These are phyloP conservation scores for Leccinum pellstonianum DNA, from an alignment of 768 basidiomycete species.

Conservation along the genomic window DNA sequence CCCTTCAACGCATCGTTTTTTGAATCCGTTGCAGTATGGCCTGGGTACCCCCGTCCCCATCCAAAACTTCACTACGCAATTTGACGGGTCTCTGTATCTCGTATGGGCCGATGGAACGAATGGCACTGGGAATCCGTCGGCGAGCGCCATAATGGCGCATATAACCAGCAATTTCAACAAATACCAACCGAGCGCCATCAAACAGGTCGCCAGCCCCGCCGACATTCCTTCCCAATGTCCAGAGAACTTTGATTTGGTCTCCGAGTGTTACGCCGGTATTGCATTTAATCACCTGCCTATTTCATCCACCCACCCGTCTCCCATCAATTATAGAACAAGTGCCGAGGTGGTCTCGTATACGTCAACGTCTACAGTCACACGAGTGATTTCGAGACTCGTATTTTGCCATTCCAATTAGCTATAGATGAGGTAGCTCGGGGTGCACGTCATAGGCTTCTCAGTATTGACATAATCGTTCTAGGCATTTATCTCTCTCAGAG, in stretches of 20 bases:
- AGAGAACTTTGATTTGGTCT: conserved; percentile 70
- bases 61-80: conserved; percentile 44
- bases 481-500: conserved; percentile 71
- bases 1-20: not conserved
- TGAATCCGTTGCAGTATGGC: conserved; percentile 47
- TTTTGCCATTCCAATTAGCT: too few relatives aligned
- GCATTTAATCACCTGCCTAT: conserved; percentile 58
- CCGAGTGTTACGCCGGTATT: conserved; percentile 69
- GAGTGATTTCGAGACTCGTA: conserved; percentile 35
- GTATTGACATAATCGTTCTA: conserved; percentile 24
- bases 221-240: conserved; percentile 61
- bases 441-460: not conserved
- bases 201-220: conserved; percentile 43
- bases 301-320: conserved; percentile 26
- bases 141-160: conserved; percentile 57
- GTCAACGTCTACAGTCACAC: conserved; percentile 65
- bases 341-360: conserved; percentile 63
- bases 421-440: conserved; percentile 55
- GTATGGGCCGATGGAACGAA: conserved; percentile 72
- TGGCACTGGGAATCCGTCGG: conserved; percentile 51
- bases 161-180: conserved; percentile 51
- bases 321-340: conserved; percentile 67
- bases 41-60: conserved; percentile 58
- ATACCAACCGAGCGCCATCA: conserved; percentile 48
- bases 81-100: conserved; percentile 51